Conservation (phyloP, 768 basidiomycete species). For the Boletellus emodensis region DNA sequence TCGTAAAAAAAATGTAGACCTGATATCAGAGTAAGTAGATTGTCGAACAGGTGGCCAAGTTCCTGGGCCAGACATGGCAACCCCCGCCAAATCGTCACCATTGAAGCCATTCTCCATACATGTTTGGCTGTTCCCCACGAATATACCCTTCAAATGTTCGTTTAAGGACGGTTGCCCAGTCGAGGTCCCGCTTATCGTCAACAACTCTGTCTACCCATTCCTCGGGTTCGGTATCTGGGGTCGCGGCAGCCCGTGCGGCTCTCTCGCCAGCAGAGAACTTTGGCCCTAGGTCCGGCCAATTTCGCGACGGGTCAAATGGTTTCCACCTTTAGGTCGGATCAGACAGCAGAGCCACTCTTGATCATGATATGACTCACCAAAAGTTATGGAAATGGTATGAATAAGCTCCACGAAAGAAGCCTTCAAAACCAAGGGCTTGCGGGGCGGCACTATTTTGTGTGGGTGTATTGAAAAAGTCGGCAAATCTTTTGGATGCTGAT, state of each 20-base stretch:
- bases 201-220: slow-evolving; percentile 42
- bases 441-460: slow-evolving; percentile 71
- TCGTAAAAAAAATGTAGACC: slow-evolving; percentile 23
- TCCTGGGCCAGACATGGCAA: neutral
- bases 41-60: slow-evolving; percentile 15
- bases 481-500: slow-evolving; percentile 52
- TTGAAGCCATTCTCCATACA: slow-evolving; percentile 84
- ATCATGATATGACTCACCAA: slow-evolving; percentile 51
- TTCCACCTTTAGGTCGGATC: slow-evolving; percentile 68
- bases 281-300: slow-evolving; percentile 91
- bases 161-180: slow-evolving; percentile 94
- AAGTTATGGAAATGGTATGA: slow-evolving; percentile 97
- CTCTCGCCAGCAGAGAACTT: slow-evolving; percentile 75
- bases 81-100: slow-evolving; percentile 35
- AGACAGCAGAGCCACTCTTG: neutral
- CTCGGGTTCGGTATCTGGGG: slow-evolving; percentile 30
- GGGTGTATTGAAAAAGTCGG: slow-evolving; percentile 85
- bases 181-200: slow-evolving; percentile 75
- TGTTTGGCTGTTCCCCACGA: slow-evolving; percentile 87
- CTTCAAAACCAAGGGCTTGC: slow-evolving; percentile 84
- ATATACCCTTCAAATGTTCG: slow-evolving; percentile 92
- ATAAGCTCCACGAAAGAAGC: slow-evolving; percentile 94
- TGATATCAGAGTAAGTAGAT: slow-evolving; percentile 31
- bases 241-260: slow-evolving; percentile 48
- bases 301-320: slow-evolving; percentile 88